These are phyloP conservation scores for Dactylella cylindrospora DNA, from an alignment of 2,329 filamentous ascomycete species.

Conservation along the genomic window DNA sequence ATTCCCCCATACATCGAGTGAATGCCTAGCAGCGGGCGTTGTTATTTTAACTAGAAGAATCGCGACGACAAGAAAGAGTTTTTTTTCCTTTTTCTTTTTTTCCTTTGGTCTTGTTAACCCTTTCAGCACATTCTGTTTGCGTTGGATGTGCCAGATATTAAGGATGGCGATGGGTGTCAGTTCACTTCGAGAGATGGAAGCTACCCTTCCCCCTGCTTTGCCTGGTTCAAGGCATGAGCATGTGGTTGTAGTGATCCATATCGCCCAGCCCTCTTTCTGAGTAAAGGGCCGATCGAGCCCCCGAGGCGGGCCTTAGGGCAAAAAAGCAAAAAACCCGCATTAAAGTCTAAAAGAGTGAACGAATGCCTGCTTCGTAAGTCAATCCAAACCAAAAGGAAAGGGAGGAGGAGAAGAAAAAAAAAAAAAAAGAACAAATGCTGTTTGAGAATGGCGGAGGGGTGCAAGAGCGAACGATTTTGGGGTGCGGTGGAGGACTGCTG, in stretches of 20 bases:
- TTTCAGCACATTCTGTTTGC: conserved; percentile 7
- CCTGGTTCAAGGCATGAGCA: conserved; percentile 31
- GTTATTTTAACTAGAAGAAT: too few species aligned
- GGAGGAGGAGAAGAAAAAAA: conserved; percentile 4
- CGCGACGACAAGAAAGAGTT: too few species aligned
- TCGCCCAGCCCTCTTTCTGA: conserved; percentile 25
- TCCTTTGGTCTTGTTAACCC: too few species aligned
- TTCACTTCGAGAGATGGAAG: conserved; percentile 2
- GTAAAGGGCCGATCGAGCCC: conserved; percentile 30
- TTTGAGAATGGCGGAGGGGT: conserved; percentile 19
- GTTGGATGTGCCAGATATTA: conserved; percentile 19
- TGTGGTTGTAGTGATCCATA: conserved; percentile 40
- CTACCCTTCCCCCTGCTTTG: conserved; percentile 18
- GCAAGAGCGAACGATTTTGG: conserved; percentile 25
- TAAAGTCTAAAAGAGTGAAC: conserved; percentile 15
- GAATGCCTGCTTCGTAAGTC: conserved; percentile 29
- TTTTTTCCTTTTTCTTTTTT: too few species aligned
- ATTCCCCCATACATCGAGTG: too few species aligned
- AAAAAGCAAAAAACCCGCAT: conserved; percentile 34
- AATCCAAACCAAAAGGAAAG: conserved; percentile 26
- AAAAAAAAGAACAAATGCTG: conserved; percentile 11
- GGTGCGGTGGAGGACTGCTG: conserved; percentile 6
- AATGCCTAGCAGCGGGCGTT: too few species aligned
- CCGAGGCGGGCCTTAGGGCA: conserved; percentile 26
- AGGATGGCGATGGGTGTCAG: conserved; percentile 8